phyloP scores from a whole-genome alignment of 306 rosid species.

The Astragalus glycyphyllos region DNA sequence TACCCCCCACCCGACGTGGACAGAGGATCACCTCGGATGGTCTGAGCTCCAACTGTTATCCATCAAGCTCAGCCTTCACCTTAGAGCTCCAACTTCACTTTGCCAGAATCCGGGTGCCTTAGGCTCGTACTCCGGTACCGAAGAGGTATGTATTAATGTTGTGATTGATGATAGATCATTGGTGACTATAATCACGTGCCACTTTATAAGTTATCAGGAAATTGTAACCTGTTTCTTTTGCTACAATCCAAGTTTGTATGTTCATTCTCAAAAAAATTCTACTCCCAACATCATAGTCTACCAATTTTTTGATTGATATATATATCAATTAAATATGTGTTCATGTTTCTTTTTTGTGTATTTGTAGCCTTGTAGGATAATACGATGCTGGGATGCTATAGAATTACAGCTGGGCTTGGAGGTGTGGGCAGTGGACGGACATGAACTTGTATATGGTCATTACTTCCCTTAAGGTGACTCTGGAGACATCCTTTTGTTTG shows the following conservation, averaged over 20 bases:
- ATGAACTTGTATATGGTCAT: slow-evolving; percentile 86
- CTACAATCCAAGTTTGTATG: background rate
- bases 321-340: background rate
- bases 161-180: background rate
- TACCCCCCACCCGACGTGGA: no score
- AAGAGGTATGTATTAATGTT: slow-evolving; percentile 40
- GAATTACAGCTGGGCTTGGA: slow-evolving; percentile 91
- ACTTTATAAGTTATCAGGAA: background rate
- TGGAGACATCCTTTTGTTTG: slow-evolving; percentile 19
- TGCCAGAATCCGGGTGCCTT: no score
- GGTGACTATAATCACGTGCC: background rate
- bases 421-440: slow-evolving; percentile 68
- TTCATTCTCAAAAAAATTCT: background rate
- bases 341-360: slow-evolving; percentile 5
- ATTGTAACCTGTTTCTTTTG: background rate
- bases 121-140: no score
- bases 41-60: no score
- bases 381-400: slow-evolving; percentile 89
- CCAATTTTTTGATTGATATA: no score
- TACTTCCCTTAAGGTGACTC: slow-evolving; percentile 77
- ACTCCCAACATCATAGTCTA: no score
- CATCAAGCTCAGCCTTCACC: no score
- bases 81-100: no score
- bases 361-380: slow-evolving; percentile 59
- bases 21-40: no score